Evolutionary conservation across 108 stramenopile species (phyloP), one percentile per base, ranked within the genome.

Genomic region (Cyclotella baltica): DNA sequence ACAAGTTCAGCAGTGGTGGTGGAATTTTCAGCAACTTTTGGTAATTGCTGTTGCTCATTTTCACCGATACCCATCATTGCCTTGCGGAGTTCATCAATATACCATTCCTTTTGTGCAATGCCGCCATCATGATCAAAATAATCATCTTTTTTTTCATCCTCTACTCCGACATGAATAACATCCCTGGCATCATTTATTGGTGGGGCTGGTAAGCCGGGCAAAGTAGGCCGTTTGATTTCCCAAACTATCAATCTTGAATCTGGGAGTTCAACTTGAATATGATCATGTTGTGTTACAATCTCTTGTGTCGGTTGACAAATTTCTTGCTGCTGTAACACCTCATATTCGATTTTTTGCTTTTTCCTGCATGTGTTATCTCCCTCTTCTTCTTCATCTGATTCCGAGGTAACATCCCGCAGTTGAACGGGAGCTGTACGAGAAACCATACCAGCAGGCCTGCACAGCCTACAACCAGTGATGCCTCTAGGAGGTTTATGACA

Each of bases 221-320:
- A 18, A 25, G 19, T 8, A 25, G 55, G 55, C 8, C 55, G 55
- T 27, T 56, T 56, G 8, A 27, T 56, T 56, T 56, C 55, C 55
- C 55, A 56, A 8, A 56, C 55, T 16, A 56, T 56, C 55, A 56
- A 16, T 56, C 55, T 56, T 56, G 55, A 27, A 56, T 56, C 55
- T 16, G 55, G 55, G 13, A 56, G 8, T 56, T 56, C 25, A 16
- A 56, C 19, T n/a, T 56, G 15, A 27, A 6, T 56, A 8, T 56
- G 8, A 20, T n/a, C 19, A 9, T 56, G 20, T 8, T 56, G 8
- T 16, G 20, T 27, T 56, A n/a, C 8, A 9, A 27, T 15, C 46
- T 47, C 18, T 11, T 15, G 46, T 18, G 11, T 11, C 11, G n/a
- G 19, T 43, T 43, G 40, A 8, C 8, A 11, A 8, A 43, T 43